Conservation (phyloP, 176 grass and related monocot genomes). For the Bothriochloa decipiens region DNA sequence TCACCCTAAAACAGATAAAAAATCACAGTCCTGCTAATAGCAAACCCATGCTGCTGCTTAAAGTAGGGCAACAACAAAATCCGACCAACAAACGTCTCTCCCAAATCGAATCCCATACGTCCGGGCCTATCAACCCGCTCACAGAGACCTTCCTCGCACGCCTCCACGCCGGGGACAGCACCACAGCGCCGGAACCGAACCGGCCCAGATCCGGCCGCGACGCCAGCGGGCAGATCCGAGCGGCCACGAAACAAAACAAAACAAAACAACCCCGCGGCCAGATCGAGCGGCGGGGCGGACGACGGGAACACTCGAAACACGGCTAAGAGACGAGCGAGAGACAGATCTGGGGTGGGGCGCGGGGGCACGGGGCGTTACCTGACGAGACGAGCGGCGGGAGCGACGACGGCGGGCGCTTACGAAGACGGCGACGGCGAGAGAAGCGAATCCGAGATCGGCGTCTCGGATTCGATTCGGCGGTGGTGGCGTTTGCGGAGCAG, state of each 20-base stretch:
- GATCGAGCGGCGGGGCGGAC: not conserved
- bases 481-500: not conserved
- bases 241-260: not conserved
- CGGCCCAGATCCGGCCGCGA: slow-evolving; percentile 15
- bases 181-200: not conserved
- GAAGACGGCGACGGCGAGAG: not conserved
- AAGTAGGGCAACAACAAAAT: too few species aligned
- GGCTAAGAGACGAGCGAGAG: not conserved
- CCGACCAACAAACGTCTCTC: not conserved
- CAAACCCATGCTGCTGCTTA: not conserved
- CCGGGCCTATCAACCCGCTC: not conserved
- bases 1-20: not conserved
- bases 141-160: not conserved
- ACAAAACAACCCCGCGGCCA: not conserved
- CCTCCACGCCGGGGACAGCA: not conserved
- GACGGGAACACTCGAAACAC: too few species aligned
- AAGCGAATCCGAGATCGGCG: slow-evolving; percentile 54
- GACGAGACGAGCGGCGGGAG: not conserved
- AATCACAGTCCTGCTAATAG: not conserved
- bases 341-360: not conserved
- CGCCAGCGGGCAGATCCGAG: not conserved
- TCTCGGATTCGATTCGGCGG: slow-evolving; percentile 42
- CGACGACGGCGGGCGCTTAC: not conserved
- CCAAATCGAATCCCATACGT: not conserved
- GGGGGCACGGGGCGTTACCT: not conserved